Percentiles rank a stretch among this genome's conserved stretches.
phyloP scores from a whole-genome alignment of 2,329 filamentous ascomycete species.

The Paracamarosporium sp. region DNA sequence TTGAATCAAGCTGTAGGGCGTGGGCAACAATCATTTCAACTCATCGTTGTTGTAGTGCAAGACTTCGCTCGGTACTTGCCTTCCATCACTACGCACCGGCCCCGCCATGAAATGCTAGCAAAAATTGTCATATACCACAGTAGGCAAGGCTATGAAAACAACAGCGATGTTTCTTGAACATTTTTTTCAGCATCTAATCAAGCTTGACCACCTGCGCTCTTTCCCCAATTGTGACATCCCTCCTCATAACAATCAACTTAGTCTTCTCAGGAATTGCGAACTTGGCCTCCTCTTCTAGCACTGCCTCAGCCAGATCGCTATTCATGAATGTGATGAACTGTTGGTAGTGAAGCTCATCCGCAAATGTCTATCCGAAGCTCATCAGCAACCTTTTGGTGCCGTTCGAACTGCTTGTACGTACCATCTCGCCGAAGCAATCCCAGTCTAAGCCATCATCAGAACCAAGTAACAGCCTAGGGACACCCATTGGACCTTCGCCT shows the following conservation, averaged over 20 bases:
- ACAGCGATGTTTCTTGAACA: neutral
- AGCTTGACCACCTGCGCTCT: neutral
- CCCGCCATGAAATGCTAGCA: neutral
- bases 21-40: too few relatives aligned
- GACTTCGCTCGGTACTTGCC: too few relatives aligned
- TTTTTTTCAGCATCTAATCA: neutral
- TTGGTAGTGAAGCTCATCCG: conserved; percentile 25
- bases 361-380: conserved; percentile 9
- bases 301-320: conserved; percentile 14
- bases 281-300: conserved; percentile 25
- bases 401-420: neutral
- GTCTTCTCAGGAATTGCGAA: conserved; percentile 20
- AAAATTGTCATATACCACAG: too few relatives aligned
- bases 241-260: conserved; percentile 23
- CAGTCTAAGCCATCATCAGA: conserved; percentile 21
- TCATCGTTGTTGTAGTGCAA: too few relatives aligned
- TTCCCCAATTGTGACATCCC: conserved; percentile 6
- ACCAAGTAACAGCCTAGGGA: conserved; percentile 18
- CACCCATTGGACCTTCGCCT: conserved; percentile 16
- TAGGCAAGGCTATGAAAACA: neutral
- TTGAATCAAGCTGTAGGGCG: too few relatives aligned
- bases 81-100: neutral
- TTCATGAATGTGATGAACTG: conserved; percentile 28
- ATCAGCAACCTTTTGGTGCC: neutral
- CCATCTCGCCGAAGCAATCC: conserved; percentile 26